A percentile compares a stretch with the other conserved stretches of the same genome.
phyloP scores from a whole-genome alignment of 305 asterid genomes.

The Andrographis paniculata region DNA sequence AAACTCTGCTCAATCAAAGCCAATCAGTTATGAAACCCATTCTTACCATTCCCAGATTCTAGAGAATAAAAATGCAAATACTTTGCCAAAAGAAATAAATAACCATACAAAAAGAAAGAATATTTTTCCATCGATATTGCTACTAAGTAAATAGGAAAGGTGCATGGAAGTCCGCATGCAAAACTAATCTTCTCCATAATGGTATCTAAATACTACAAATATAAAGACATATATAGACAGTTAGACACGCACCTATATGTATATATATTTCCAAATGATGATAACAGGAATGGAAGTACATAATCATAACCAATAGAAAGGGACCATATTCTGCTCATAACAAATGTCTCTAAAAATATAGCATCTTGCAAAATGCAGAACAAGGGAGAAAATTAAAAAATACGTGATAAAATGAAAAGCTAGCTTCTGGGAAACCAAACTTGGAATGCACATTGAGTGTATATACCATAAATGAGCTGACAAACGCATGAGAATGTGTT shows the following conservation, averaged over 20 bases:
- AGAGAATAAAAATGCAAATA: too few relatives aligned
- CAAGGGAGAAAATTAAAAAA: slow-evolving; percentile 3
- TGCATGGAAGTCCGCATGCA: slow-evolving; percentile 10
- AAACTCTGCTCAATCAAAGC: neutral
- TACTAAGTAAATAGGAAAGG: slow-evolving; percentile 3
- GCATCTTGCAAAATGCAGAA: slow-evolving; percentile 1
- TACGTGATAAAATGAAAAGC: neutral
- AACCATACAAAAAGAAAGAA: neutral
- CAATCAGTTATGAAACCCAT: too few relatives aligned
- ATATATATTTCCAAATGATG: neutral
- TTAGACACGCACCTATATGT: too few relatives aligned
- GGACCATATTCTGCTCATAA: slow-evolving; percentile 1
- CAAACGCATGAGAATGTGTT: slow-evolving; percentile 98
- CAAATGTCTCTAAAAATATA: slow-evolving; percentile 7
- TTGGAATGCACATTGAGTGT: neutral
- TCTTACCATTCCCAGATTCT: too few relatives aligned
- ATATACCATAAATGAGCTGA: slow-evolving; percentile 93
- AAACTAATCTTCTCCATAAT: slow-evolving; percentile 4
- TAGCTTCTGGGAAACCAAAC: slow-evolving; percentile 1
- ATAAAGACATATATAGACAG: too few relatives aligned
- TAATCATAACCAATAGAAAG: slow-evolving; percentile 9
- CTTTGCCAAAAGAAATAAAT: too few relatives aligned
- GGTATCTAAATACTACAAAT: neutral
- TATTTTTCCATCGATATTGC: too few relatives aligned
- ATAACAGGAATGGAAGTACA: slow-evolving; percentile 5